Base-by-base conservation (phyloP, 352 stramenopile species). In the Phytophthora foliorum region DNA sequence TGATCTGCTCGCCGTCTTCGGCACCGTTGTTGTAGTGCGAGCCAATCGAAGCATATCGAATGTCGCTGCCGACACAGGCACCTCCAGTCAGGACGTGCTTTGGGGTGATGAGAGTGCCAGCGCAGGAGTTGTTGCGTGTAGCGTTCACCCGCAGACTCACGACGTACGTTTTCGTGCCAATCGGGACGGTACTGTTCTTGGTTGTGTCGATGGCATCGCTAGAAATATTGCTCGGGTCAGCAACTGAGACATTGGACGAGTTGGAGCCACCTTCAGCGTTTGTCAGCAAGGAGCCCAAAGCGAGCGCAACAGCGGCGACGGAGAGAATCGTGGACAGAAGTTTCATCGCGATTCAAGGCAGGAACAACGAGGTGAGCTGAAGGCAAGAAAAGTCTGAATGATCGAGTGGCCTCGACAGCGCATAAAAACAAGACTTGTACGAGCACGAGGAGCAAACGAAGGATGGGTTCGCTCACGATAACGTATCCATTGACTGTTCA, bases 141-240 rank as follows among this genome's bases (percentile, higher is more conserved):
- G 42, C 19, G 7, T 45, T 65, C 14, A 51, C 3, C 1, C 71
- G 67, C n/a, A 84, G 41, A 6, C 67, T 56, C 9, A 51, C 45
- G 0, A 68, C 56, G 60, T 81, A 90, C 13, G 67, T 79, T 50
- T 81, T 80, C 9, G 45, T 69, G 4, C 71, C 73, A 0, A 53
- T 60, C 0, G 80, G 75, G 22, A 85, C 75, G 1, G 58, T 58
- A 17, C 58, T 55, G 51, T 44, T 63, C 24, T 24, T 31, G 41
- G 42, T 39, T 25, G 36, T 55, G 5, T 59, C 58, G 1, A 65
- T 74, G 8, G 67, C 59, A 14, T 74, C 61, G 11, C 83, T 54
- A n/a, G 85, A 84, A 32, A 82, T 54, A 19, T 67, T 67, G 45
- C 27, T 31, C 10, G 55, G 48, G 25, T 70, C 54, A 7, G 11